These are phyloP conservation scores for Mycena epipterygia DNA, from an alignment of 768 basidiomycete genomes.

Conservation along the genomic window DNA sequence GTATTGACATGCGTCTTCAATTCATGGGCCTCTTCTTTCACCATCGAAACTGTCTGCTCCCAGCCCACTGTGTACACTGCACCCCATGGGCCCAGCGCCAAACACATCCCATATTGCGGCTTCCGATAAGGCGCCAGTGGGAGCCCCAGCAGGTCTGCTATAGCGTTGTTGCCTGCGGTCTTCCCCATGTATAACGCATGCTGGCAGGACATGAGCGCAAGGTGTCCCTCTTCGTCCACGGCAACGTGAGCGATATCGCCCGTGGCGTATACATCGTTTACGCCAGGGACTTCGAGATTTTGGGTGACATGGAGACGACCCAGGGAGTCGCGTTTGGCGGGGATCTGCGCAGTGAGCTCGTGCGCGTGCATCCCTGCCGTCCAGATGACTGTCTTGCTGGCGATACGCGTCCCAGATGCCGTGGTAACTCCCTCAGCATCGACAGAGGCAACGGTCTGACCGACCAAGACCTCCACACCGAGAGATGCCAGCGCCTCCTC, in stretches of 20 bases:
- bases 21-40: slow-evolving; percentile 23
- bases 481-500: slow-evolving; percentile 27
- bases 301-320: slow-evolving; percentile 33
- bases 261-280: slow-evolving; percentile 29
- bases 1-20: slow-evolving; percentile 33
- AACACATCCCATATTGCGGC: slow-evolving; percentile 30
- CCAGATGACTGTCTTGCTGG: slow-evolving; percentile 38
- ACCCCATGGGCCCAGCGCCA: slow-evolving; percentile 36
- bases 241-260: slow-evolving; percentile 31
- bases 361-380: slow-evolving; percentile 36
- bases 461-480: slow-evolving; percentile 23
- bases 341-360: slow-evolving; percentile 32
- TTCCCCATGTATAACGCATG: slow-evolving; percentile 35
- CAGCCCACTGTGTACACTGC: slow-evolving; percentile 34
- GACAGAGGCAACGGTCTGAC: slow-evolving; percentile 30
- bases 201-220: slow-evolving; percentile 34
- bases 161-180: slow-evolving; percentile 37
- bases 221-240: slow-evolving; percentile 33
- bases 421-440: slow-evolving; percentile 33
- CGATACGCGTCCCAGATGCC: slow-evolving; percentile 30
- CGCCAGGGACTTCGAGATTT: slow-evolving; percentile 29
- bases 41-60: slow-evolving; percentile 23
- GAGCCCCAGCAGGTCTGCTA: slow-evolving; percentile 31
- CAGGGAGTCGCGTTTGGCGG: slow-evolving; percentile 27
- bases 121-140: slow-evolving; percentile 25